Base-by-base conservation (phyloP, 306 rosid genomes). In the Fragaria vesca region DNA sequence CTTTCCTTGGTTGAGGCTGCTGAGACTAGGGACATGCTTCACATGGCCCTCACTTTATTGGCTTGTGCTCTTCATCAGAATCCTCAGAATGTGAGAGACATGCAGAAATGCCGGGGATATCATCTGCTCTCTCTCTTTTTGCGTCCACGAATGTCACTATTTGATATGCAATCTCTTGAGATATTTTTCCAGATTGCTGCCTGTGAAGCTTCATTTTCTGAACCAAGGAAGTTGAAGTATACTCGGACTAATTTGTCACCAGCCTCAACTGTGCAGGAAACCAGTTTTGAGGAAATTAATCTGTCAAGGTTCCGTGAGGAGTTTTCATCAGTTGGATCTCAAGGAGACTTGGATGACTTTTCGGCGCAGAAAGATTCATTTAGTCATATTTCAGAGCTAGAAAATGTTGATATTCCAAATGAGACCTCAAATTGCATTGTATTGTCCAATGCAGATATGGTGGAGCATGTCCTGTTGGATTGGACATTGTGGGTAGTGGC, bases 401-500 rank as follows among this genome's bases (percentile, higher is more conserved):
- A 96, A 86, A 86, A 83, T 87, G 81, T 89, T 78, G 98, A 93
- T 80, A 85, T 87, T 63, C 82, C 82, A 1, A 88, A 89, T 83
- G 97, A 96, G 86, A 93, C 98, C 83, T 96, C 99, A 73, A 96
- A 96, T 85, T 96, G 99, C 85, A 87, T 96, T 72, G 99, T 96
- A 73, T 85, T 96, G 89, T 93, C 99, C 82, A 96, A 96, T 87
- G 93, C 97, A 67, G 99, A 96, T 83, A 96, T 96, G 99, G 99
- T 96, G 73, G 99, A 96, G 79, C 99, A 96, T 82, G 99, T 96
- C 81, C 85, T 96, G 75, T 82, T 96, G 90, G 99, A 96, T 84
- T 96, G 99, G 99, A 96, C 99, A 80, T 80, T 96, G 83, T 96
- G 98, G 99, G 99, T 96, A 45, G 89, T 88, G 30, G 90, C 99